phyloP scores from a whole-genome alignment of 2,329 filamentous ascomycete species.

The Colletotrichum sansevieriae region DNA sequence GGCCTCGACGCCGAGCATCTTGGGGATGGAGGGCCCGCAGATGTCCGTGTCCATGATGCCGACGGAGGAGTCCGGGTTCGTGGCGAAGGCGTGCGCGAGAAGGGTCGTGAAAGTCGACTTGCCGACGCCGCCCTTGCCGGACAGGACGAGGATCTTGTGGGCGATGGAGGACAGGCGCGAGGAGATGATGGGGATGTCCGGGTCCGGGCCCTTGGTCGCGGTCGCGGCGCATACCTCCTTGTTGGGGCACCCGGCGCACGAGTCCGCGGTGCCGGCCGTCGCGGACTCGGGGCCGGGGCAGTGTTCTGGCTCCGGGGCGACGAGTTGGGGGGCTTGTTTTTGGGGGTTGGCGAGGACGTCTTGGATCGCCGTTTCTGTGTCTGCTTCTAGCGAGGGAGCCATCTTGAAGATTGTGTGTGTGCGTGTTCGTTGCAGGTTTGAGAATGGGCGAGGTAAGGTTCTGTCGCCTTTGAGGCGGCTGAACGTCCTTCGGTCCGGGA shows the following conservation, averaged over 20 bases:
- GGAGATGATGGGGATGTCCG: conserved; percentile 90
- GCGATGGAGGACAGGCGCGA: conserved; percentile 83
- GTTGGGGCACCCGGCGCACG: conserved; percentile 95
- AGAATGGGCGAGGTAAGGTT: neutral
- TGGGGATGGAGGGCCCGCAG: conserved; percentile 94
- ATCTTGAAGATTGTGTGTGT: conserved; percentile 59
- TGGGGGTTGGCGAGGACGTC: conserved; percentile 82
- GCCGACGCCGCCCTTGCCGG: conserved; percentile 95
- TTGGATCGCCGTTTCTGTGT: conserved; percentile 76
- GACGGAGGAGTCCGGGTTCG: conserved; percentile 81
- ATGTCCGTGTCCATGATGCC: conserved; percentile 99
- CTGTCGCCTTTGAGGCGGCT: neutral
- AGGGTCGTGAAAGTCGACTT: conserved; percentile 95
- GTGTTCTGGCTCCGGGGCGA: conserved; percentile 96
- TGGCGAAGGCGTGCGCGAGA: conserved; percentile 89
- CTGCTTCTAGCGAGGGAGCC: conserved; percentile 85
- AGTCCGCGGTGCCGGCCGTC: conserved; percentile 78
- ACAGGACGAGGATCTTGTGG: conserved; percentile 94
- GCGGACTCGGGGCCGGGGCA: conserved; percentile 91
- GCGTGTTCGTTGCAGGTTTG: neutral
- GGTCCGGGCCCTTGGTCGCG: conserved; percentile 94
- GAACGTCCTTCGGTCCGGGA: conserved; percentile 16
- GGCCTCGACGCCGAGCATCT: conserved; percentile 97
- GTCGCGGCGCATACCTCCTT: conserved; percentile 90
- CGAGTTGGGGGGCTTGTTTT: conserved; percentile 83